phyloP scores from a whole-genome alignment of 1,284 basidiomycete genomes.

The Flammula alnicola region DNA sequence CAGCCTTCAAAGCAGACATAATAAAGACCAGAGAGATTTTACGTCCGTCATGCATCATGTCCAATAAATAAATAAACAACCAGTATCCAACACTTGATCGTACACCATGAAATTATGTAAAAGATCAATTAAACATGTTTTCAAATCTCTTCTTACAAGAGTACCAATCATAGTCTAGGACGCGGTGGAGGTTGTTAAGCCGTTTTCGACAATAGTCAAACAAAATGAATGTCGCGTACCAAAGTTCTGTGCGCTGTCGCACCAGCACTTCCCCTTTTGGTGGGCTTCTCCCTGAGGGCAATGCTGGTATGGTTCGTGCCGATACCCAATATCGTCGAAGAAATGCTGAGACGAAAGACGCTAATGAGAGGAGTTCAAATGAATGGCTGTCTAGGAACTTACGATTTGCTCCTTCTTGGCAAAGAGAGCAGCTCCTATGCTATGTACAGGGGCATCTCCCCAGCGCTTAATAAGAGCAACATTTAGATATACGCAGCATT shows the following conservation, averaged over 20 bases:
- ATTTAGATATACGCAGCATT: slow-evolving; percentile 13
- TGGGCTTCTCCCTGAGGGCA: slow-evolving; percentile 70
- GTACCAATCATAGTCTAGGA: slow-evolving; percentile 79
- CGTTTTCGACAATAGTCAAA: slow-evolving; percentile 5
- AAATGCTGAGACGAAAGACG: slow-evolving; percentile 67
- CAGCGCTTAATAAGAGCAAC: slow-evolving; percentile 64
- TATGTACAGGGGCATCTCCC: slow-evolving; percentile 93
- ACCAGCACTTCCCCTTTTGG: slow-evolving; percentile 70
- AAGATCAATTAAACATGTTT: slow-evolving; percentile 53
- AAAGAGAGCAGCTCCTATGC: slow-evolving; percentile 85
- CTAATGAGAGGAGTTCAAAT: slow-evolving; percentile 14
- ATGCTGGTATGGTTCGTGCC: slow-evolving; percentile 82
- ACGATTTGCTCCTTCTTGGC: slow-evolving; percentile 79
- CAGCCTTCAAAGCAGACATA: too few relatives aligned
- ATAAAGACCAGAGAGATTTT: too few relatives aligned
- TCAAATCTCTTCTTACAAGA: slow-evolving; percentile 79
- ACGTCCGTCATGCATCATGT: too few relatives aligned
- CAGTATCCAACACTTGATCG: too few relatives aligned
- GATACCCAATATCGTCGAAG: slow-evolving; percentile 70
- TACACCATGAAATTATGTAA: too few relatives aligned
- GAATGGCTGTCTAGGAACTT: too few relatives aligned
- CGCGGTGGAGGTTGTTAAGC: slow-evolving; percentile 4
- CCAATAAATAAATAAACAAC: too few relatives aligned
- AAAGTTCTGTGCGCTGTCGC: slow-evolving; percentile 64
- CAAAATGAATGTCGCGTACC: slow-evolving; percentile 46